Percentiles rank a stretch among this genome's conserved stretches.
Conservation (phyloP, 345 rosid genomes). For the Camelina laxa region DNA sequence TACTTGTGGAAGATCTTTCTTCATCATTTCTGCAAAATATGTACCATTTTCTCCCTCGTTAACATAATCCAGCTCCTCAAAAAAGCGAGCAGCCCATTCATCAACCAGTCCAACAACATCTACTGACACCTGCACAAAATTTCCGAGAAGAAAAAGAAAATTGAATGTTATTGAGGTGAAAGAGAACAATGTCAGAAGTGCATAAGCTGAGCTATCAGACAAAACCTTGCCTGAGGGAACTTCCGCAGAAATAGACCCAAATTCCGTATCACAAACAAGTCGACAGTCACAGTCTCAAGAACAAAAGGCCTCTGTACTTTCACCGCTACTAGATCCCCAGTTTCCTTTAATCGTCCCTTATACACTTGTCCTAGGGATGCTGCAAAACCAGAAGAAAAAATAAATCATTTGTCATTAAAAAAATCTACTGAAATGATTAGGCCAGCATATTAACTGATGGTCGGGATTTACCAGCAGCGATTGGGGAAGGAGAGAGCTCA, state of each 20-base stretch:
- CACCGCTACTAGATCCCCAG: slow-evolving; percentile 92
- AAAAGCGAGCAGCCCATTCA: slow-evolving; percentile 99
- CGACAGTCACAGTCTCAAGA: slow-evolving; percentile 95
- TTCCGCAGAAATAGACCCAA: slow-evolving; percentile 80
- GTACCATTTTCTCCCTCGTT: slow-evolving; percentile 95
- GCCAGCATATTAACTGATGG: neutral
- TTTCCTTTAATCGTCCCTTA: slow-evolving; percentile 86
- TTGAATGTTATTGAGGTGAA: slow-evolving; percentile 13
- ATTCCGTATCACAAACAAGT: slow-evolving; percentile 81
- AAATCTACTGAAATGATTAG: slow-evolving; percentile 5
- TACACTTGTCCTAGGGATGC: slow-evolving; percentile 98
- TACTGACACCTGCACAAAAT: slow-evolving; percentile 60
- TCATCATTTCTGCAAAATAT: slow-evolving; percentile 92
- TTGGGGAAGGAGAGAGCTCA: slow-evolving; percentile 91
- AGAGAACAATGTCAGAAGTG: slow-evolving; percentile 7
- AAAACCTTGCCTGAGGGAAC: slow-evolving; percentile 84
- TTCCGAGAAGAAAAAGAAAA: slow-evolving; percentile 13
- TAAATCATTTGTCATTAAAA: slow-evolving; percentile 12
- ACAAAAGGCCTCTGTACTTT: slow-evolving; percentile 97
- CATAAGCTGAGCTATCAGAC: slow-evolving; percentile 33
- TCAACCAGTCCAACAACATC: slow-evolving; percentile 98
- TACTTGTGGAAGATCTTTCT: slow-evolving; percentile 97
- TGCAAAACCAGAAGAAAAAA: slow-evolving; percentile 47
- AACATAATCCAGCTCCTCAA: slow-evolving; percentile 96
- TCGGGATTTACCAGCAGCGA: slow-evolving; percentile 78